Evolutionary conservation across 352 stramenopile species (phyloP), one percentile per base, ranked within the genome.

Genomic region (Globisporangium paroecandrum): DNA sequence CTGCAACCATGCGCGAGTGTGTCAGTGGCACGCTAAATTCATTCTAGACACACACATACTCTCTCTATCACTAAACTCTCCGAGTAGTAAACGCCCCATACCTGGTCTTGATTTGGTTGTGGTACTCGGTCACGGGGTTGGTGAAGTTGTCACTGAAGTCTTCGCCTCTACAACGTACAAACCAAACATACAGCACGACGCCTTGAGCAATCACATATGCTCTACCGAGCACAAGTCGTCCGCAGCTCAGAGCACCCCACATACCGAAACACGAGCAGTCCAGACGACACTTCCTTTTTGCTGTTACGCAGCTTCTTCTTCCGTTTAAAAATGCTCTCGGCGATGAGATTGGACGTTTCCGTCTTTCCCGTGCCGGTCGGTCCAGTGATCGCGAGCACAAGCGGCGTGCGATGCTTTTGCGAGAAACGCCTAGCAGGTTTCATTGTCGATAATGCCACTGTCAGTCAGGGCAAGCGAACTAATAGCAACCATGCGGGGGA

Each of bases 331-430:
- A 97, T 65, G 66, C 77, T 84, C 74, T 95, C 82, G 1, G 89
- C 88, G 36, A 97, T 73, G 53, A 94, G 73, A 49, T 92, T 87
- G 20, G 90, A 92, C 66, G 89, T 94, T 66, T 97, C 90, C 18
- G 90, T 97, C 75, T 97, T 97, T n/a, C 91, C 91, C 4, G 87
- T 93, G 20, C 91, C 91, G 1, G 91, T 97, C 6, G 91, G 91
- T 24, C 91, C 91, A 22, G 89, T 97, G 65, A 97, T 83, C 5
- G 91, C 91, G 56, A 97, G 65, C 51, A 97, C 90, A 10, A 97
- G 72, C 18, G 91, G 91, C 25, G 79, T 73, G 8, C 83, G 79
- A 46, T 93, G 81, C 38, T 85, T 89, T 5, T 68, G 74, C 9
- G 77, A 81, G 51, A 74, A 76, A 47, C 80, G 74, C 43, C 80